Evolutionary conservation across 2,329 filamentous ascomycete species (phyloP).

Genomic region (Colletotrichum falcatum): DNA sequence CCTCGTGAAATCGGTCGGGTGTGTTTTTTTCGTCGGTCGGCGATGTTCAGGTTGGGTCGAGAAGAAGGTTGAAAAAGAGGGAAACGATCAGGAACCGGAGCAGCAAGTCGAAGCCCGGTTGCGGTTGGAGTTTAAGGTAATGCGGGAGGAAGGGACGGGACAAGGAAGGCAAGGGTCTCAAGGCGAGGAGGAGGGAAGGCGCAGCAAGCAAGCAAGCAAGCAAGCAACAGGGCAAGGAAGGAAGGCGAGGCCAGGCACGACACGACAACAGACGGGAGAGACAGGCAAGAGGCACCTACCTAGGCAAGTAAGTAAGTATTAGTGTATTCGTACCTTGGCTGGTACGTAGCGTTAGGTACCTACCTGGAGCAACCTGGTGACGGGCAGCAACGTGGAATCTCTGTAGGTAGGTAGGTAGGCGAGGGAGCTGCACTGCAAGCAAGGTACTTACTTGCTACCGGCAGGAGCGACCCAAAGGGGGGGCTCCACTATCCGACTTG

Average conservation of each 20-base stretch:
- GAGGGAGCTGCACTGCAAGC: neutral
- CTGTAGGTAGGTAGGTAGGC: too few relatives aligned
- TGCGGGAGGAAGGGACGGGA: conserved; percentile 39
- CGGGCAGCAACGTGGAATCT: conserved; percentile 10
- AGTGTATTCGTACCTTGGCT: too few relatives aligned
- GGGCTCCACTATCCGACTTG: conserved; percentile 15
- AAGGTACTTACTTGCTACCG: neutral
- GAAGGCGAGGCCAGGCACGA: conserved; percentile 23
- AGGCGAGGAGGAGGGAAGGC: conserved; percentile 27
- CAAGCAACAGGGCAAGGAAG: conserved; percentile 7
- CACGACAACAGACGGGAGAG: conserved; percentile 21
- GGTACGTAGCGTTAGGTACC: conserved; percentile 17
- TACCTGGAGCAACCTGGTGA: conserved; percentile 16
- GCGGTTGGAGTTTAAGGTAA: conserved; percentile 36
- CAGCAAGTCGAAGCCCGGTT: conserved; percentile 14
- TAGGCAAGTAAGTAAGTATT: too few relatives aligned
- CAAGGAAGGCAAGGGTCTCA: conserved; percentile 34
- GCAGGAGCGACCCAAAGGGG: neutral
- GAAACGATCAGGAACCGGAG: neutral
- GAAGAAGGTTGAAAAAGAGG: neutral
- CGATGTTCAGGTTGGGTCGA: neutral
- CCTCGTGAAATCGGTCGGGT: conserved; percentile 6
- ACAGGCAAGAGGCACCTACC: neutral
- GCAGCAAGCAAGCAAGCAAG: conserved; percentile 21
- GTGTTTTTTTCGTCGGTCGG: conserved; percentile 3